Evolutionary conservation across 345 rosid genomes (phyloP), one percentile per base, ranked within the genome.

Genomic region (Heritiera fomes): DNA sequence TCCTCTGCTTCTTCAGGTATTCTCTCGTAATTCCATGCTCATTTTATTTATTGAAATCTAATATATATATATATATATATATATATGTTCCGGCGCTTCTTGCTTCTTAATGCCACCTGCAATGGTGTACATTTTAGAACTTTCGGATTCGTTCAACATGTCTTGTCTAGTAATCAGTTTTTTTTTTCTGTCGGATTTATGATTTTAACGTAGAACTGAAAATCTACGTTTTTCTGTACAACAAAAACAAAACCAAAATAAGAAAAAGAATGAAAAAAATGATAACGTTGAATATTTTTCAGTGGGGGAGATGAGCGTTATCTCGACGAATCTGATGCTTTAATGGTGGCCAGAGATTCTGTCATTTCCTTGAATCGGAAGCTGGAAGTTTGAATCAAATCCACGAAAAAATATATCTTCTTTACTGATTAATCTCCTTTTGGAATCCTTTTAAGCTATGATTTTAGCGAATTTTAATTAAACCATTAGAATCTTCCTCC

Each of bases 1-100:
- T 80, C 49, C 73, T 83, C 94, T 64, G 82, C 86, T 73, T 80
- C 90, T 76, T 56, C 92, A 83, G 94, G 94, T 91, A 83, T 73
- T 70, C 77, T 69, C 73, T 45, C 58, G 8, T 53, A 53, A 45
- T 59, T 63, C 67, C 10, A 7, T 46, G 61, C 56, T 83, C 53
- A 18, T 70, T n/a, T 38, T 41, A 12, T 38, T 1, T 10, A 34
- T 52, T 15, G 8, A 4, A 52, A 12, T 46, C 28, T 23, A 23
- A 20, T 46, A 17, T 70, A 13, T 47, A 34, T 34, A 34, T 34
- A 23, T 46, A 20, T 46, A 23, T 46, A 20, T 46, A 17, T 70
- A 13, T 47, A 34, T 34, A 34, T 34, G 38, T 47, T 28, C 40
- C 58, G 7, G 41, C 20, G 20, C 4, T 68, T 68, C 17, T 46